Evolutionary conservation across 768 basidiomycete species (phyloP), one percentile per base, ranked within the genome.

Genomic region (Boletus reticuloceps): DNA sequence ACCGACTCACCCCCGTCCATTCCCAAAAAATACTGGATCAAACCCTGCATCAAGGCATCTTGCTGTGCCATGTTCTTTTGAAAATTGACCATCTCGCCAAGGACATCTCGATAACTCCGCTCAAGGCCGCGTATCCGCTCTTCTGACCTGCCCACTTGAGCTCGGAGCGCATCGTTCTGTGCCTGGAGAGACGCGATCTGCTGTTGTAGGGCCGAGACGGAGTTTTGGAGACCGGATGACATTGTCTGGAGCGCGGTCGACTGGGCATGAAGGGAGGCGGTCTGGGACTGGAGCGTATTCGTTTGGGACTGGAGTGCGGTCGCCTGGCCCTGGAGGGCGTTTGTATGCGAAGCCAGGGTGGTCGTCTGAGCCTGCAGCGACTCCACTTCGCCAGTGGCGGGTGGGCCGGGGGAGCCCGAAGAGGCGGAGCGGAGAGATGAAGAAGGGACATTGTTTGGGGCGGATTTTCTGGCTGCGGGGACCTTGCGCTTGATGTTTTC

Each of bases 21-120:
- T 61, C 87, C 84, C 62, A 94, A 74, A 70, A 91, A 88, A 73
- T 90, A 91, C 54, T 86, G 84, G 62, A 94, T 86, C 56, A 94
- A 67, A 62, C 82, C 84, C 72, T 91, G 88, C 82, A 91, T 86
- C 51, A 93, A 69, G 40, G 82, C 83, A 61, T 95, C 93, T 75
- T 93, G 91, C 71, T 91, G 86, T 32, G 87, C 88, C 82, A 86
- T 82, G 60, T 82, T 83, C 56, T 82, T 74, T 71, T 88, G 87
- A 67, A 87, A 86, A 60, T 79, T 77, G 64, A 86, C 84, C 78
- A 89, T 82, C 70, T 89, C 87, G 59, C 77, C 77, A 34, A 88
- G 80, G 46, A 87, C 82, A 53, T 81, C 82, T 67, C 85, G 82
- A 69, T 88, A 88, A 63, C 82, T 82, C 50, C 75, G 74, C 64